phyloP scores from a whole-genome alignment of 2,329 filamentous ascomycete species.

The Rhynchosporium agropyri region DNA sequence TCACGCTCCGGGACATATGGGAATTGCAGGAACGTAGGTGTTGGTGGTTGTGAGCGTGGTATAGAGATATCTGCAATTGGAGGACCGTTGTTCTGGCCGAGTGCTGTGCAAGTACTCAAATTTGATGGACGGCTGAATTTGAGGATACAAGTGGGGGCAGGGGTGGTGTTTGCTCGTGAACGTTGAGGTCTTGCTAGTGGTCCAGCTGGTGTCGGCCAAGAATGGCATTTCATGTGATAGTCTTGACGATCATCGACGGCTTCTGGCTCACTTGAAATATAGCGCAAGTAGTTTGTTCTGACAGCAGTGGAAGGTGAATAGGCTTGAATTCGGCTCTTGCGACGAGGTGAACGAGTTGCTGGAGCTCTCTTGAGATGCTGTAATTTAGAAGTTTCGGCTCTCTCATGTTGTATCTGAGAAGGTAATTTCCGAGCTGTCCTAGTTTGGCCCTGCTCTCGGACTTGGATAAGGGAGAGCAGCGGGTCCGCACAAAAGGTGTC shows the following conservation, averaged over 20 bases:
- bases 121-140: conserved; percentile 7
- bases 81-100: background rate
- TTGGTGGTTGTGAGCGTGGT: background rate
- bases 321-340: background rate
- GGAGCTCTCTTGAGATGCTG: background rate
- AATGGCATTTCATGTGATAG: conserved; percentile 2
- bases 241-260: background rate
- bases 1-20: background rate
- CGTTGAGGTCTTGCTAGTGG: conserved; percentile 2
- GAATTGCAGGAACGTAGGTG: background rate
- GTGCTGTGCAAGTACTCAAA: conserved; percentile 6
- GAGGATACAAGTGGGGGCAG: background rate
- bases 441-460: conserved; percentile 4
- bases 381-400: background rate
- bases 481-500: background rate
- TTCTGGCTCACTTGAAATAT: background rate
- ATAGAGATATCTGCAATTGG: too few species aligned
- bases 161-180: conserved; percentile 15
- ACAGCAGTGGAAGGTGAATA: background rate
- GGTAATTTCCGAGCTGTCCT: background rate
- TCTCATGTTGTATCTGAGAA: background rate
- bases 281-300: background rate
- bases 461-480: background rate
- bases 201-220: conserved; percentile 4
- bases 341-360: conserved; percentile 7